Evolutionary conservation across 2,329 filamentous ascomycete genomes (phyloP), one percentile per base, ranked within the genome.

Genomic region (Fusarium sp.): DNA sequence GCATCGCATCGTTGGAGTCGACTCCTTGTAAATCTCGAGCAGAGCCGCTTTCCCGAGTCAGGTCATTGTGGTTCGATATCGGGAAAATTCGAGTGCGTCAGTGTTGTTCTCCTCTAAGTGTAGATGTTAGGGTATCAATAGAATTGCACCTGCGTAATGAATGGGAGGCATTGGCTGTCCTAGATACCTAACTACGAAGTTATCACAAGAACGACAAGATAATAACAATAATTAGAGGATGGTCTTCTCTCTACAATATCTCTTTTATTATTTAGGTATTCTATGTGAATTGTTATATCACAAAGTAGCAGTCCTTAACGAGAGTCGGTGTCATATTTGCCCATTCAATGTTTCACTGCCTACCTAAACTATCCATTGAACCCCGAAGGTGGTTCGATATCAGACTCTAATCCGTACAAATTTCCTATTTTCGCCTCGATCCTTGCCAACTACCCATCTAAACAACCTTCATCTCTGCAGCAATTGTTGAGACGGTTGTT

Each of bases 1-100:
- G 45, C 37, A 37, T 38, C 27, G 45, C 37, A 22, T 45, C 22
- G 60, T 63, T 63, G 64, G 64, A 56, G 45, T 62, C 50, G 52
- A 57, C 42, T 64, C 65, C 52, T 29, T 38, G 47, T 59, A 47
- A 52, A 54, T 35, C 22, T 24, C n/a, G n/a, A 54, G 47, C 64
- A 70, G 59, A 74, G 59, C 67, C 70, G 64, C 66, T 27, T 38
- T 58, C 66, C 66, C 35, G 13, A 42, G 66, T 77, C 76, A 74
- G 76, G n/a, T 64, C 72, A 77, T 78, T 37, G 70, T 78, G 74
- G 76, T 78, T 78, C 76, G 47, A 52, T 52, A 31, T 52, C 47
- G 27, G 42, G 42, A 45, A 22, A 45, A 45, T 45, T 45, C 40
- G 40, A 45, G 6, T 2, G 11, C 11, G 11, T 1, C 6, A 42